These are phyloP conservation scores for Quercus ilex DNA, from an alignment of 306 rosid genomes.

Conservation along the genomic window DNA sequence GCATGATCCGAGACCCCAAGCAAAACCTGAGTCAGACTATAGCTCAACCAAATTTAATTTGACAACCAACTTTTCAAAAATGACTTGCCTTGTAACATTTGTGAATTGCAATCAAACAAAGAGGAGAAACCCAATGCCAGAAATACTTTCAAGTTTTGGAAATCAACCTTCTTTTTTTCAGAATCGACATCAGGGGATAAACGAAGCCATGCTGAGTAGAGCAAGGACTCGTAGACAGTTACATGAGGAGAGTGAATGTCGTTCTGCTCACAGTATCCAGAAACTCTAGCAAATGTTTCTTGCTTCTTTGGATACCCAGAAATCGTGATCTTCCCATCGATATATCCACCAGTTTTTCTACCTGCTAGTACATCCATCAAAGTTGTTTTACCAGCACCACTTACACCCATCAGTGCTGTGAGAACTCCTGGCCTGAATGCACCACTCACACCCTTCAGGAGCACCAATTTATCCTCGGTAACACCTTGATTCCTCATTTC, in stretches of 20 bases:
- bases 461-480: slow-evolving; percentile 35
- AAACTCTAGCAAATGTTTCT: slow-evolving; percentile 55
- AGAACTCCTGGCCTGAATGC: slow-evolving; percentile 71
- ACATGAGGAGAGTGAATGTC: slow-evolving; percentile 72
- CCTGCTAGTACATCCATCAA: slow-evolving; percentile 68
- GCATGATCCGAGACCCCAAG: too few relatives aligned
- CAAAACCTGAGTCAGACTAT: too few relatives aligned
- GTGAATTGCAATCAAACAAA: not conserved
- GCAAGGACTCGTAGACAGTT: slow-evolving; percentile 55
- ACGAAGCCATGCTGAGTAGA: slow-evolving; percentile 66
- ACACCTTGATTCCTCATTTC: slow-evolving; percentile 57
- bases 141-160: not conserved
- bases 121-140: not conserved
- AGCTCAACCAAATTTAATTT: too few relatives aligned
- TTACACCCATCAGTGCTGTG: slow-evolving; percentile 76
- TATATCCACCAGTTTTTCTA: slow-evolving; percentile 63
- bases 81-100: not conserved
- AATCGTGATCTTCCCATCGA: slow-evolving; percentile 43
- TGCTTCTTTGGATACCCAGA: slow-evolving; percentile 65
- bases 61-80: too few relatives aligned
- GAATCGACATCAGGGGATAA: slow-evolving; percentile 46
- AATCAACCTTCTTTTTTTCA: slow-evolving; percentile 42
- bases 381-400: slow-evolving; percentile 77
- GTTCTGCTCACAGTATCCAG: slow-evolving; percentile 67
- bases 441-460: slow-evolving; percentile 61